Evolutionary conservation across 208 protist species (phyloP).

Genomic region (Acanthamoeba triangularis): DNA sequence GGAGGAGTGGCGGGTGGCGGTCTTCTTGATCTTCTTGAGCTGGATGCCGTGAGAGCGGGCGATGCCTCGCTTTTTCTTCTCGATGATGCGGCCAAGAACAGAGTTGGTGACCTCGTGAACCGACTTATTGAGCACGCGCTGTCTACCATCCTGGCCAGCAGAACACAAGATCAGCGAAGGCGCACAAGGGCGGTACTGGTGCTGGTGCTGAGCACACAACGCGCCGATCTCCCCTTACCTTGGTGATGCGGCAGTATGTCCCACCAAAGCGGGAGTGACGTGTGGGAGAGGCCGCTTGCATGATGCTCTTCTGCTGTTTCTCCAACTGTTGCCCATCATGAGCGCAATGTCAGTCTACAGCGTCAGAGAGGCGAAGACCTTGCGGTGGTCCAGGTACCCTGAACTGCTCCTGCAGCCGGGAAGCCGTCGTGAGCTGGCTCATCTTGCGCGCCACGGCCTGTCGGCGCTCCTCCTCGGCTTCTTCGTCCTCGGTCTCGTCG

Average conservation of each 20-base stretch:
- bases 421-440: conserved; percentile 34
- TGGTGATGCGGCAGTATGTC: conserved; percentile 56
- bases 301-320: conserved; percentile 47
- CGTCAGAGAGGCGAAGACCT: not conserved
- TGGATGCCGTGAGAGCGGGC: conserved; percentile 26
- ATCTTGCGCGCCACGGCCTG: not conserved
- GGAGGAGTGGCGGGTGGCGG: conserved; percentile 14
- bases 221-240: not conserved
- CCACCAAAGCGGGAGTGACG: conserved; percentile 75
- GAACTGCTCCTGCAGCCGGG: conserved; percentile 26
- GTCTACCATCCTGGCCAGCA: conserved; percentile 8
- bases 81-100: conserved; percentile 12
- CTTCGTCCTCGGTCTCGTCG: not conserved
- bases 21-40: conserved; percentile 55
- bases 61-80: conserved; percentile 55
- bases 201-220: not conserved
- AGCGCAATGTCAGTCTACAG: not conserved
- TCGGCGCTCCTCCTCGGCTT: not conserved
- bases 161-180: not conserved
- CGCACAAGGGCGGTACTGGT: too few species aligned
- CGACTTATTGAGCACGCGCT: conserved; percentile 48
- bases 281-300: conserved; percentile 59
- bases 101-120: conserved; percentile 59
- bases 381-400: not conserved
- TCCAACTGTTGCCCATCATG: not conserved